Evolutionary conservation across 2,329 filamentous ascomycete genomes (phyloP), one percentile per base, ranked within the genome.

Genomic region (Helminthosporium solani): DNA sequence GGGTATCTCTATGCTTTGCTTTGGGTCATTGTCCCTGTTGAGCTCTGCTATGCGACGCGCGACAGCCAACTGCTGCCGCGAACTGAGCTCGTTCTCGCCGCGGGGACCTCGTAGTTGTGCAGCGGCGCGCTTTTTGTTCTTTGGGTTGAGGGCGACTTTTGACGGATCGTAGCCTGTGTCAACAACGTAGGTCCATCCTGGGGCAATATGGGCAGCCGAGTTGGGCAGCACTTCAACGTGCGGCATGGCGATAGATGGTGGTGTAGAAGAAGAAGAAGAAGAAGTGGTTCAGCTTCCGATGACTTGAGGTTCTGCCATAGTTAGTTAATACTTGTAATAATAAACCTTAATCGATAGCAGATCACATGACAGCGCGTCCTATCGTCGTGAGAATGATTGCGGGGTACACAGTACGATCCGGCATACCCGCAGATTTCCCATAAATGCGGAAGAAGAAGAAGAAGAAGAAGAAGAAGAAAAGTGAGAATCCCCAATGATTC

Each of bases 131-230:
- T 95, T 95, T 67, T 75, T 63, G 70, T 73, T 66, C 64, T 76
- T 79, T 72, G 74, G 73, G 56, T 76, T 73, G 49, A 77, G 77
- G 42, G 76, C 67, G 40, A 74, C 68, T 56, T 79, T 78, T 8
- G 82, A 77, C 11, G 80, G 78, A 44, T 82, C 78, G 45, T 80
- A 78, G 69, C 79, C 66, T 14, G 81, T 84, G 64, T 96, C 89
- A 23, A 90, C 85, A 1, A 96, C 88, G 67, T 96, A 96, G 11
- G 90, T 90, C 87, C 90, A 97, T 62, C 92, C 92, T 1, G 92
- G 90, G 1, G 89, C 87, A 35, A 80, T 76, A 35, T 82, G 81
- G 14, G 83, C 84, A 50, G 83, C 83, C 63, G 82, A 84, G 47
- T 74, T 75, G 28, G 89, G 87, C 46, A 96, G 76, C 58, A 95